phyloP scores from a whole-genome alignment of 83 land plant species.

The Thuja plicata region DNA sequence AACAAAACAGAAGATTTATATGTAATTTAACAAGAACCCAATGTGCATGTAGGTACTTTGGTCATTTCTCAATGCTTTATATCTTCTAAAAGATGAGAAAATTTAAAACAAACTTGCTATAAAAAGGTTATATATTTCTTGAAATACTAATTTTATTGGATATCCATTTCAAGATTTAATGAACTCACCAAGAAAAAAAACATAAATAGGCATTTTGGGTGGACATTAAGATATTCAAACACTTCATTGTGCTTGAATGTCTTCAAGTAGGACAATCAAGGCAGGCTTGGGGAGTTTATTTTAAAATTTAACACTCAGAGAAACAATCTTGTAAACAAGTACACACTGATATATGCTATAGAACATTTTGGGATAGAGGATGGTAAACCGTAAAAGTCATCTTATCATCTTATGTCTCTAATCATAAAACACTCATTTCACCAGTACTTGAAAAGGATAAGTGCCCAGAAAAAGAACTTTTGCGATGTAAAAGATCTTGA shows the following conservation, averaged over 20 bases:
- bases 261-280: no score
- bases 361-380: no score
- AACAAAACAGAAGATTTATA: neutral
- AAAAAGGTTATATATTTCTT: neutral
- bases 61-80: neutral
- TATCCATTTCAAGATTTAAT: neutral
- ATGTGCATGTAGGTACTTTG: neutral
- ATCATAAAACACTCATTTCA: neutral
- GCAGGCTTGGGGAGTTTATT: no score
- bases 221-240: neutral
- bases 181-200: neutral
- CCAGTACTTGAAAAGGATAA: neutral
- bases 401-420: no score
- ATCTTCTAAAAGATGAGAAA: neutral
- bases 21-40: neutral
- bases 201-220: neutral
- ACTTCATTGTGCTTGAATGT: neutral
- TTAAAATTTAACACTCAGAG: no score
- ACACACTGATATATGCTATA: no score
- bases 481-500: neutral
- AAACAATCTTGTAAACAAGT: no score
- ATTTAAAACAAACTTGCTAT: neutral
- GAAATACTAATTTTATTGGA: neutral
- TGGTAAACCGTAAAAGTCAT: no score
- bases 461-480: neutral